phyloP scores from a whole-genome alignment of 2,329 filamentous ascomycete genomes.

The Gnomoniopsis sp. region DNA sequence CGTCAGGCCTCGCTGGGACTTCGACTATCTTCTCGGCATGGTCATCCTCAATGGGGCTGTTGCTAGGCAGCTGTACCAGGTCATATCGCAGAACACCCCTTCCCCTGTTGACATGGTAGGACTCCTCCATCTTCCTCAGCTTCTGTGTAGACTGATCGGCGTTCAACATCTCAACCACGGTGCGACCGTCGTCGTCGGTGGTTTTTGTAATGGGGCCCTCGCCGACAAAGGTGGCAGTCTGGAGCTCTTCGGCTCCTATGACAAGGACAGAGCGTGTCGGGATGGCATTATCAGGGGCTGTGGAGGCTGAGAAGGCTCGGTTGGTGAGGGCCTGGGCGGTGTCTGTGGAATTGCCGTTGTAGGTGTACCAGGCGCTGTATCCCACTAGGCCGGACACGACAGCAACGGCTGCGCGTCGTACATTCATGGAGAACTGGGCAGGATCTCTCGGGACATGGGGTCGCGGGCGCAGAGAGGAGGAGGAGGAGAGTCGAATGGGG shows the following conservation, averaged over 20 bases:
- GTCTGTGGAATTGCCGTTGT: slow-evolving; percentile 44
- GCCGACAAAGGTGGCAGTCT: slow-evolving; percentile 80
- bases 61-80: slow-evolving; percentile 89
- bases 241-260: slow-evolving; percentile 86
- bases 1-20: slow-evolving; percentile 57
- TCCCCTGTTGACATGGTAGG: slow-evolving; percentile 83
- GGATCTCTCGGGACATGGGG: slow-evolving; percentile 41
- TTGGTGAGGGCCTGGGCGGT: slow-evolving; percentile 31
- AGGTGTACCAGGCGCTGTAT: slow-evolving; percentile 74
- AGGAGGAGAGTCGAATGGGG: slow-evolving; percentile 20
- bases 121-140: slow-evolving; percentile 84
- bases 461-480: slow-evolving; percentile 26
- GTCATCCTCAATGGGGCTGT: slow-evolving; percentile 97
- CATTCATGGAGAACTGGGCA: slow-evolving; percentile 70
- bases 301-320: slow-evolving; percentile 40
- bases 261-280: slow-evolving; percentile 70
- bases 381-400: slow-evolving; percentile 69
- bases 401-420: slow-evolving; percentile 64
- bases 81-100: slow-evolving; percentile 93
- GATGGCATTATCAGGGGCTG: slow-evolving; percentile 34
- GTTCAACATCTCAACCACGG: slow-evolving; percentile 92
- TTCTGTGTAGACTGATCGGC: slow-evolving; percentile 91
- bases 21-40: slow-evolving; percentile 98
- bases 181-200: slow-evolving; percentile 77
- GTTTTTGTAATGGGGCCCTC: slow-evolving; percentile 86